Percentiles rank a stretch among this genome's conserved stretches.
Conservation (phyloP, 2,329 filamentous ascomycete species). For the Onygena corvina region DNA sequence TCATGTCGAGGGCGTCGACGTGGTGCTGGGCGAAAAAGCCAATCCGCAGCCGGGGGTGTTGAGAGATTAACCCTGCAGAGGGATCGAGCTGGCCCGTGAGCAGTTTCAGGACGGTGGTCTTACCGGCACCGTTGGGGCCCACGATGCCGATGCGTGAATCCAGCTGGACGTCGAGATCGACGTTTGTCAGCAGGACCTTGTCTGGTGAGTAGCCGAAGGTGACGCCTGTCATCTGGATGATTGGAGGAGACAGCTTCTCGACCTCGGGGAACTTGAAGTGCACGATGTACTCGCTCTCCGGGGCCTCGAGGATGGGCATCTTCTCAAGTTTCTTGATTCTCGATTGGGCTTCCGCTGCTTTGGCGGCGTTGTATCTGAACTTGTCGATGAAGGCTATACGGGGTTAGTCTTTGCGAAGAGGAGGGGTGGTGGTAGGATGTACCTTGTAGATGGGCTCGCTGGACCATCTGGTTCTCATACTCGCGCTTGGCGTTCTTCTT, state of each 20-base stretch:
- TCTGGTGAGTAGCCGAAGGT: constrained; percentile 78
- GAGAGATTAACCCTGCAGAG: constrained; percentile 68
- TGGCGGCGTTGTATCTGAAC: constrained; percentile 97
- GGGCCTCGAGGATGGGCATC: constrained; percentile 82
- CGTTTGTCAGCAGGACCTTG: constrained; percentile 65
- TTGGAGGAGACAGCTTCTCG: constrained; percentile 92
- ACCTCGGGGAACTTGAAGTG: constrained; percentile 97
- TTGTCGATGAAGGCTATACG: constrained; percentile 83
- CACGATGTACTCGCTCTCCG: constrained; percentile 88
- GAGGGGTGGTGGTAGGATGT: constrained; percentile 12
- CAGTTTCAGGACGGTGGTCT: constrained; percentile 97
- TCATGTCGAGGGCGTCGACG: constrained; percentile 88
- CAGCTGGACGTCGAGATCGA: constrained; percentile 92
- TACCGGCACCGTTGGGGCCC: constrained; percentile 97
- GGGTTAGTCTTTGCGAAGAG: neutral
- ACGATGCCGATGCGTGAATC: constrained; percentile 98
- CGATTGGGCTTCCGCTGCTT: constrained; percentile 95
- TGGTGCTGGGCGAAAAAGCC: constrained; percentile 99
- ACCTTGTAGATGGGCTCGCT: constrained; percentile 78
- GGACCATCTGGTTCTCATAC: constrained; percentile 96
- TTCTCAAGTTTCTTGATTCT: constrained; percentile 98
- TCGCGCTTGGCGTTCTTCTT: constrained; percentile 93
- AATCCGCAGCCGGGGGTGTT: constrained; percentile 75
- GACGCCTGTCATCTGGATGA: constrained; percentile 92
- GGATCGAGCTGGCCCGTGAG: constrained; percentile 75